Percentiles rank a stretch among this genome's conserved stretches.
These are phyloP conservation scores for Cadophora sp. DNA, from an alignment of 2,329 filamentous ascomycete genomes.

Conservation along the genomic window DNA sequence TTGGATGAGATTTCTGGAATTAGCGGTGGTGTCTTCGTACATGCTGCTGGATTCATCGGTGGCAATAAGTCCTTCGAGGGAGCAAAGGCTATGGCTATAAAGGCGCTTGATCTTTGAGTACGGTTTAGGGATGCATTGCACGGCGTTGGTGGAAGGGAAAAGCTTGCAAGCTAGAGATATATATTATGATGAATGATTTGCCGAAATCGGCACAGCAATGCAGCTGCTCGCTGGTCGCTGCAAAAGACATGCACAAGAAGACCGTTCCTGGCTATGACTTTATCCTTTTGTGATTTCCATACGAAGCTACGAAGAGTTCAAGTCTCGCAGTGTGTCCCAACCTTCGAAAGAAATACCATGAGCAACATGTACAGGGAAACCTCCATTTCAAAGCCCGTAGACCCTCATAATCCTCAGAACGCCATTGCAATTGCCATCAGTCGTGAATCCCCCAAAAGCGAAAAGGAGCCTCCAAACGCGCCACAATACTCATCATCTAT, in stretches of 20 bases:
- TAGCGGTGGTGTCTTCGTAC: slow-evolving; percentile 85
- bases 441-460: slow-evolving; percentile 20
- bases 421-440: slow-evolving; percentile 38
- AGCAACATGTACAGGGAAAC: slow-evolving; percentile 38
- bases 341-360: slow-evolving; percentile 13
- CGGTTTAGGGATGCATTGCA: slow-evolving; percentile 33
- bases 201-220: slow-evolving; percentile 13
- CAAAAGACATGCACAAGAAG: neutral
- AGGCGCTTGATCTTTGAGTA: slow-evolving; percentile 61
- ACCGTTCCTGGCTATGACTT: neutral
- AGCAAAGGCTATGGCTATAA: slow-evolving; percentile 82
- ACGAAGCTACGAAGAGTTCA: slow-evolving; percentile 8
- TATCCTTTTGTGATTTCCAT: slow-evolving; percentile 8
- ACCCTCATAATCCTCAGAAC: slow-evolving; percentile 34
- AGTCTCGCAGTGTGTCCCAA: slow-evolving; percentile 10
- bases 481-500: slow-evolving; percentile 46
- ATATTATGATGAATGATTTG: slow-evolving; percentile 23
- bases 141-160: slow-evolving; percentile 34
- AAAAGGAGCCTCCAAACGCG: slow-evolving; percentile 8
- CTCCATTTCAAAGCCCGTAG: slow-evolving; percentile 29
- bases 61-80: slow-evolving; percentile 93
- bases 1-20: slow-evolving; percentile 76
- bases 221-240: neutral
- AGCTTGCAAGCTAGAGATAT: slow-evolving; percentile 10
- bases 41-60: slow-evolving; percentile 94